Evolutionary conservation across 768 basidiomycete species (phyloP).

Genomic region (Leccinum incarnatum): DNA sequence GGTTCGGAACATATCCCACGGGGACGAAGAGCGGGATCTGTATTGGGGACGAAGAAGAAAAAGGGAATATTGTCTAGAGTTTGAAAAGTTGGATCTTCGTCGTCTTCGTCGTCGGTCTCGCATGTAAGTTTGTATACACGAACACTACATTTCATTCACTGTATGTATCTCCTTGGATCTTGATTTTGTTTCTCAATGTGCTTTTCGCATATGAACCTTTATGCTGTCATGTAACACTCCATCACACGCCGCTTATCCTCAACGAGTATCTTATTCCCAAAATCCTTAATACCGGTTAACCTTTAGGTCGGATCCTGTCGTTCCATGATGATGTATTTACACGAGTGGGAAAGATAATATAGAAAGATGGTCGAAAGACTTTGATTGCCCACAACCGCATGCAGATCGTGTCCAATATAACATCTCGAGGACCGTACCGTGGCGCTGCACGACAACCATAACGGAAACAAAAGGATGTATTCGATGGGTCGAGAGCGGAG

Average conservation of each 20-base stretch:
- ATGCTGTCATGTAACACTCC: not conserved
- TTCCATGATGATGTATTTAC: not conserved
- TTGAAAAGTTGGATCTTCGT: not conserved
- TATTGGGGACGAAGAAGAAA: slow-evolving; percentile 27
- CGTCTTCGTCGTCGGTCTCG: not conserved
- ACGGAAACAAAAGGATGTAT: not conserved
- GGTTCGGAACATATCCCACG: slow-evolving; percentile 57
- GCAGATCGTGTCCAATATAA: not conserved
- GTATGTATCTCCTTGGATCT: not conserved
- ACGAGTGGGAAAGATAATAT: not conserved
- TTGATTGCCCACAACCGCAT: not conserved
- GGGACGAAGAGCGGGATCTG: slow-evolving; percentile 51
- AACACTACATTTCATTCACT: not conserved
- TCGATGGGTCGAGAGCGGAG: not conserved
- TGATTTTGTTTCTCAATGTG: not conserved
- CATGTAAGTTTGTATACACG: not conserved
- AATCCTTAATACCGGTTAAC: not conserved
- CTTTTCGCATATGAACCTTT: not conserved
- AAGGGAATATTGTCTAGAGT: slow-evolving; percentile 14
- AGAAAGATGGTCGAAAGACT: not conserved
- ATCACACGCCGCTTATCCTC: not conserved
- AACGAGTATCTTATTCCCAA: not conserved
- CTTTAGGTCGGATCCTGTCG: not conserved
- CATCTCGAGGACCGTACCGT: not conserved
- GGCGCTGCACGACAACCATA: not conserved